These are phyloP conservation scores for Ambrosia trifida DNA, from an alignment of 129 eudicot genomes.

Conservation along the genomic window DNA sequence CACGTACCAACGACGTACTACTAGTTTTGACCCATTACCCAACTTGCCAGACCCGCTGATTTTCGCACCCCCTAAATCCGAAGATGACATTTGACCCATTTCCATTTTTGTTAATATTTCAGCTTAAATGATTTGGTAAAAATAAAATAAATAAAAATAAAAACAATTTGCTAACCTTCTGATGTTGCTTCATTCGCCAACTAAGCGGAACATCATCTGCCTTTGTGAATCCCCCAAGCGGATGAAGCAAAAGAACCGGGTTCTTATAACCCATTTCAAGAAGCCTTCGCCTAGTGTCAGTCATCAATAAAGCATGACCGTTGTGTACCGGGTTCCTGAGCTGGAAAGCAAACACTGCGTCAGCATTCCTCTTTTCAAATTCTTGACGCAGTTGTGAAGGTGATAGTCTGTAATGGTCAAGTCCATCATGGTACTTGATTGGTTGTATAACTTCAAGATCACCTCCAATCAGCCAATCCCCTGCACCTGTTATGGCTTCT, in stretches of 20 bases:
- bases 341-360: constrained; percentile 93
- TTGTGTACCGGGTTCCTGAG: constrained; percentile 95
- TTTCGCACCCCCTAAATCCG: too few species aligned
- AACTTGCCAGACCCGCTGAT: too few species aligned
- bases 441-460: constrained; percentile 87
- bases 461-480: constrained; percentile 94
- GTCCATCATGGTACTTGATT: constrained; percentile 83
- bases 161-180: constrained; percentile 56
- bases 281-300: constrained; percentile 87
- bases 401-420: constrained; percentile 74
- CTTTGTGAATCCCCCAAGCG: constrained; percentile 88
- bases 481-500: constrained; percentile 73
- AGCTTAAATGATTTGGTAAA: background rate
- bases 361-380: constrained; percentile 80
- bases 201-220: constrained; percentile 91
- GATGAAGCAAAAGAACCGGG: constrained; percentile 90
- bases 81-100: too few species aligned
- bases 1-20: too few species aligned
- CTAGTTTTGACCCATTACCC: too few species aligned
- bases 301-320: constrained; percentile 90
- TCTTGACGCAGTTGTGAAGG: constrained; percentile 84
- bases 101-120: too few species aligned
- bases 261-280: constrained; percentile 97
- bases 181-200: constrained; percentile 98
- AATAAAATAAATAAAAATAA: background rate